Percentiles rank a stretch among this genome's conserved stretches.
Evolutionary conservation across 1,284 basidiomycete genomes (phyloP).

Genomic region (Malassezia restricta): DNA sequence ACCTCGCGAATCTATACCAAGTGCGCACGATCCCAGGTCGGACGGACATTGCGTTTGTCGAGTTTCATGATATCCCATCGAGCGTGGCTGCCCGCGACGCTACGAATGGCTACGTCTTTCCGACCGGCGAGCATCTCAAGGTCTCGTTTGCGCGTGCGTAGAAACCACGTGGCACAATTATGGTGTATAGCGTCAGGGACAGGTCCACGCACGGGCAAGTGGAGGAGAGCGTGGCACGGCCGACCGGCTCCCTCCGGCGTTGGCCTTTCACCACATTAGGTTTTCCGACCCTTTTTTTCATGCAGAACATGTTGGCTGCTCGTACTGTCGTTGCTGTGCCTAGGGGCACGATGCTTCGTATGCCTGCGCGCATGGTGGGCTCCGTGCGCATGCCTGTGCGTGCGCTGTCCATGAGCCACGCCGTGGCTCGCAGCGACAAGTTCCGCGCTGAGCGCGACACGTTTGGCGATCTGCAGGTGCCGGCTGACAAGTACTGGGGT

Average conservation of each 20-base stretch:
- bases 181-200: neutral
- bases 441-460: constrained; percentile 54
- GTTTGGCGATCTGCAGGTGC: constrained; percentile 83
- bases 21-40: constrained; percentile 42
- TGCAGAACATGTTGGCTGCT: constrained; percentile 1
- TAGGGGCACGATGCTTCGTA: neutral
- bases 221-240: neutral
- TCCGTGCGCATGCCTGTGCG: constrained; percentile 1
- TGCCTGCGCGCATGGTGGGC: neutral
- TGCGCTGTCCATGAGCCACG: neutral
- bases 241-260: neutral
- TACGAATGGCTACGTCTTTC: constrained; percentile 38
- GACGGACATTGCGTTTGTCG: constrained; percentile 41
- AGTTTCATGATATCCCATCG: constrained; percentile 32
- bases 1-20: constrained; percentile 30
- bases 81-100: constrained; percentile 34
- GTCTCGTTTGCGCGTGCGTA: constrained; percentile 17
- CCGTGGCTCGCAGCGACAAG: neutral
- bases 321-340: constrained; percentile 1
- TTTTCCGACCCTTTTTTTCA: neutral
- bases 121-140: constrained; percentile 36
- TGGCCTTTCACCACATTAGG: neutral
- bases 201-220: neutral
- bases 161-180: neutral
- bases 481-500: constrained; percentile 91